A percentile compares a stretch with the other conserved stretches of the same genome.
phyloP scores from a whole-genome alignment of 2,329 filamentous ascomycete genomes.

The Hymenoscyphus fructigenus region DNA sequence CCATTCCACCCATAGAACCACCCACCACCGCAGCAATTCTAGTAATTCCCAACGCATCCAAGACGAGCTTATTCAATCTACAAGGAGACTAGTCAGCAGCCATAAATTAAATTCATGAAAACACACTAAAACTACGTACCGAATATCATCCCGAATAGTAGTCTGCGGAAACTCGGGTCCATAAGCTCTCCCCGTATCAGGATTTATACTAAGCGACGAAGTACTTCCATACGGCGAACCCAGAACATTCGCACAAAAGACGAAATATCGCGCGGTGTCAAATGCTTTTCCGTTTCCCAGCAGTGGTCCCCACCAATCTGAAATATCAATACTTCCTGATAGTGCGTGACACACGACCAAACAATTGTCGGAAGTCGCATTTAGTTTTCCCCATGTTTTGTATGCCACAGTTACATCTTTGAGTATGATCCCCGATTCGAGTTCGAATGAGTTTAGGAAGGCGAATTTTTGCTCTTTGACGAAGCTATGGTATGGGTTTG shows the following conservation, averaged over 20 bases:
- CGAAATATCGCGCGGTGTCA: conserved; percentile 75
- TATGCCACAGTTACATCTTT: conserved; percentile 69
- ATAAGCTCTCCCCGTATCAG: conserved; percentile 67
- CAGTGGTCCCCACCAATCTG: conserved; percentile 82
- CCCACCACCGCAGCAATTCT: conserved; percentile 55
- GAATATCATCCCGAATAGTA: conserved; percentile 90
- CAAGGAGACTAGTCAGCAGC: not conserved
- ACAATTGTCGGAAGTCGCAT: conserved; percentile 57
- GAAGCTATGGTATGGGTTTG: not conserved
- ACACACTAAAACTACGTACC: conserved; percentile 51
- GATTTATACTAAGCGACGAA: conserved; percentile 78
- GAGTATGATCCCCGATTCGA: conserved; percentile 86
- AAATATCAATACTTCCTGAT: conserved; percentile 77
- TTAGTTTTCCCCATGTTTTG: conserved; percentile 60
- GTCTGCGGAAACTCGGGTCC: conserved; percentile 93
- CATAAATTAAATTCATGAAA: not conserved
- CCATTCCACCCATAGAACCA: conserved; percentile 59
- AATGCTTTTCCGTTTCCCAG: conserved; percentile 48
- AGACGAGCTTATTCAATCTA: conserved; percentile 53
- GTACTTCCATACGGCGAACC: conserved; percentile 80
- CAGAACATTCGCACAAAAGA: conserved; percentile 78
- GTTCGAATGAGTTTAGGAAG: conserved; percentile 78
- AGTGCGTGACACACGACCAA: conserved; percentile 75
- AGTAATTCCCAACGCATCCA: conserved; percentile 53
- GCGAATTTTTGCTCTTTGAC: conserved; percentile 66